Percentiles rank a stretch among this genome's conserved stretches.
Conservation (phyloP, 345 rosid species). For the Rhodamnia argentea region DNA sequence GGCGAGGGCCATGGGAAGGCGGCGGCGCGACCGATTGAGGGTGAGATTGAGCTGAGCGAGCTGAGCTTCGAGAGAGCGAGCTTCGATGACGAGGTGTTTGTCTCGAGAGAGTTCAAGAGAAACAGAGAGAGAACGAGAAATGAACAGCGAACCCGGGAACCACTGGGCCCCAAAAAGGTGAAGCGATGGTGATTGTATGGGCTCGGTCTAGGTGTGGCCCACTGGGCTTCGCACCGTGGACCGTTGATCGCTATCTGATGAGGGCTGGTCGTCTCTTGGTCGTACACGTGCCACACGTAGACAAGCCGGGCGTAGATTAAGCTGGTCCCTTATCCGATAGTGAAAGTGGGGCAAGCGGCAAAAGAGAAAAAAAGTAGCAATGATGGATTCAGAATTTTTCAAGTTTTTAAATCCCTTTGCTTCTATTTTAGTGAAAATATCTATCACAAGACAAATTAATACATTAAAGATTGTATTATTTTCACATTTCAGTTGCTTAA, state of each 20-base stretch:
- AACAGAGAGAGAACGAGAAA: not conserved
- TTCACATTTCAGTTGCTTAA: not conserved
- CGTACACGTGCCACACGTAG: not conserved
- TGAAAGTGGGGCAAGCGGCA: not conserved
- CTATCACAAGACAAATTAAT: not conserved
- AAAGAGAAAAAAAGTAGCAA: not conserved
- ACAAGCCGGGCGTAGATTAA: not conserved
- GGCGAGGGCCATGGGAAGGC: constrained; percentile 43
- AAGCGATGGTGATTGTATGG: not conserved
- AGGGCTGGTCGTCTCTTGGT: not conserved
- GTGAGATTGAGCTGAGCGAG: not conserved
- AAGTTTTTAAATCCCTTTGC: not conserved
- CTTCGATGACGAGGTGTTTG: not conserved
- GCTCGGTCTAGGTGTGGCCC: not conserved
- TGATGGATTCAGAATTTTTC: not conserved
- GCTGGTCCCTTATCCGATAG: not conserved
- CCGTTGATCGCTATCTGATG: not conserved
- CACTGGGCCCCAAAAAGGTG: not conserved
- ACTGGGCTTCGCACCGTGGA: not conserved
- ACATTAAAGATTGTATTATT: not conserved
- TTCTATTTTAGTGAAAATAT: not conserved
- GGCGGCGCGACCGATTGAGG: not conserved
- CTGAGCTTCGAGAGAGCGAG: not conserved
- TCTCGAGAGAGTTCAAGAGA: not conserved
- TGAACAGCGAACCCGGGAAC: too few relatives aligned